Evolutionary conservation across 371 early-diverging fungal genomes (phyloP), one percentile per base, ranked within the genome.

Genomic region (Apophysomyces elegans): DNA sequence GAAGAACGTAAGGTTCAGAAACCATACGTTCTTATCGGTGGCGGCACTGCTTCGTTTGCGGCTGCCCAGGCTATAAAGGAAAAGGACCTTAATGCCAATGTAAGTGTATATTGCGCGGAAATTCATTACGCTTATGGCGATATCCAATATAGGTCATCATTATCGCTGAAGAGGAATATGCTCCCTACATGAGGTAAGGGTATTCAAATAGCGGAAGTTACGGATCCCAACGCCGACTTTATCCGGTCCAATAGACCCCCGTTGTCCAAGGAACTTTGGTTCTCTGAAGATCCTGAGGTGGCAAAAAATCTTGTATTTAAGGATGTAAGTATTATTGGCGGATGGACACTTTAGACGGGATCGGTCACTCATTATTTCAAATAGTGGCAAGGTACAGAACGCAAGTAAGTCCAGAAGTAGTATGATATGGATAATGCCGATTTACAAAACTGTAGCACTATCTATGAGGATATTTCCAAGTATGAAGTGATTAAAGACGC

Each of bases 241-340:
- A 9, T 12, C 14, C 21, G 18, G n/a, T 56, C 18, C 11, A 39
- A 63, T 61, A 79, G 80, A 61, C 88, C 89, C 41, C 89, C 88
- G 39, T 77, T 92, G 73, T 87, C 88, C 50, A 92, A 92, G 72
- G 93, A 92, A 68, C 78, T 92, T 67, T 92, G 93, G 93, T 84
- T 86, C 74, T 83, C 84, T 62, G 86, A 83, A 47, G 82, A 83
- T 39, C 73, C 76, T 32, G 73, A 78, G 12, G 77, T 79, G 11
- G 76, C 77, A 47, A 69, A 81, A 47, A 78, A 74, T 18, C 82
- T 91, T 26, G 62, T 71, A 8, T 92, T 90, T 71, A 88, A 86
- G 63, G 89, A 92, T 66, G 81, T 81, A 75, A 81, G 76, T 68
- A 37, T 21, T 18, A 12, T 26, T 21, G 0, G n/a, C 26, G 16